phyloP scores from a whole-genome alignment of 768 basidiomycete genomes.

The Hericium alpestre region DNA sequence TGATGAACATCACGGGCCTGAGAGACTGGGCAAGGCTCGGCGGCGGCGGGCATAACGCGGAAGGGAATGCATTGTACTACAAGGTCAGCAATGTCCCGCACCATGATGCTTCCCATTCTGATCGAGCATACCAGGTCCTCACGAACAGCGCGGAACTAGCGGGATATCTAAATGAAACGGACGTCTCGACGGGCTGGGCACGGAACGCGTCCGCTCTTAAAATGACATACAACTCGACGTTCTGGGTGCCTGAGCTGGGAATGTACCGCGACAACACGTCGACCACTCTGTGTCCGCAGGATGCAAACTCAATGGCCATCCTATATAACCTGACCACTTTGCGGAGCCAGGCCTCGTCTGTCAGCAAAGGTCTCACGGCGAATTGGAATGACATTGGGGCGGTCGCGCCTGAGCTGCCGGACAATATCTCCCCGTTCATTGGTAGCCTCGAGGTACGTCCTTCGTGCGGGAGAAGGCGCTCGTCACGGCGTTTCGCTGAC shows the following conservation, averaged over 20 bases:
- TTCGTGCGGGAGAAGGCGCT: no score
- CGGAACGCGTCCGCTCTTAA: conserved; percentile 27
- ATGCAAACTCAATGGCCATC: conserved; percentile 47
- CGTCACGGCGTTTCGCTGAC: no score
- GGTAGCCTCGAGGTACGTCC: conserved; percentile 46
- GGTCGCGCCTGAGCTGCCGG: conserved; percentile 44
- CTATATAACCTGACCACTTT: conserved; percentile 40
- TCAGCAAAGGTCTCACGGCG: conserved; percentile 37
- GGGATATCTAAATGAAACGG: neutral
- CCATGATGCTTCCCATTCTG: neutral
- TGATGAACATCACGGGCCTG: conserved; percentile 47
- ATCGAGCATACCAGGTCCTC: neutral
- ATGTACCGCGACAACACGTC: conserved; percentile 47
- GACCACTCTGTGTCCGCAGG: conserved; percentile 43
- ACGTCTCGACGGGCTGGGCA: neutral
- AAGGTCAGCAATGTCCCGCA: conserved; percentile 21
- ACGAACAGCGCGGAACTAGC: neutral
- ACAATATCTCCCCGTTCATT: conserved; percentile 52
- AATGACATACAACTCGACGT: conserved; percentile 35
- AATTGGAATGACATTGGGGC: conserved; percentile 47
- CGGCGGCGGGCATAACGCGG: conserved; percentile 45
- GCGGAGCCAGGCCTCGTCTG: conserved; percentile 24
- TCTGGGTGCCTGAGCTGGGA: conserved; percentile 38
- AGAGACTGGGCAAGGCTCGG: conserved; percentile 49
- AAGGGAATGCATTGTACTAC: conserved; percentile 46